Evolutionary conservation across 495 filamentous ascomycete genomes (phyloP).

Genomic region (Hypoxylon perforatum): DNA sequence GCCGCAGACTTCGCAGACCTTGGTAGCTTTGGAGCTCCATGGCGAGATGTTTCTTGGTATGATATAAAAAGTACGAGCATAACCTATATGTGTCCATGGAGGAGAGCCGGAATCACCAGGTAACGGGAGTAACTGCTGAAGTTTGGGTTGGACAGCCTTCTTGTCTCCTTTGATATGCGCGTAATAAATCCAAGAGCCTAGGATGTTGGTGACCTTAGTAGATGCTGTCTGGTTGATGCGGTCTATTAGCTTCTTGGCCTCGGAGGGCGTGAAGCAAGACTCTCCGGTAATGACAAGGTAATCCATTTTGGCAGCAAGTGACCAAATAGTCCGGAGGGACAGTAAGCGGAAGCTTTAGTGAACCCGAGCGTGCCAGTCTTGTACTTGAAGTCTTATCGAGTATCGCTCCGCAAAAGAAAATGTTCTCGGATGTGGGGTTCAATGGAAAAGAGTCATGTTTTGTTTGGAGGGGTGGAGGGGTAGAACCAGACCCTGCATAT

Average conservation of each 20-base stretch:
- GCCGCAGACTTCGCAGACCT: conserved; percentile 92
- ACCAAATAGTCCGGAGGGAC: conserved; percentile 20
- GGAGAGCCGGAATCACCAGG: conserved; percentile 22
- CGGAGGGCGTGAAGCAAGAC: conserved; percentile 62
- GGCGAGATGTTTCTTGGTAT: conserved; percentile 91
- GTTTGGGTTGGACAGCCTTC: conserved; percentile 47
- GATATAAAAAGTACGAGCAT: conserved; percentile 66
- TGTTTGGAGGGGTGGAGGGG: conserved; percentile 32
- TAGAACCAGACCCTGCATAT: conserved; percentile 34
- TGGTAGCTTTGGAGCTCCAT: conserved; percentile 97
- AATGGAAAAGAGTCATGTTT: conserved; percentile 13
- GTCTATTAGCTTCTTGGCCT: conserved; percentile 61
- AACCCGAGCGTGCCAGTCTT: conserved; percentile 3
- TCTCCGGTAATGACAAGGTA: conserved; percentile 56
- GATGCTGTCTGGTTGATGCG: conserved; percentile 57
- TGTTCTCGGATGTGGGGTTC: conserved; percentile 34
- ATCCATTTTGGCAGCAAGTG: conserved; percentile 41
- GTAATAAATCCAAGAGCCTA: conserved; percentile 65
- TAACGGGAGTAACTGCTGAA: conserved; percentile 56
- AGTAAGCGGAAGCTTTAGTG: conserved; percentile 6
- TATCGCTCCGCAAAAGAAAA: conserved; percentile 26
- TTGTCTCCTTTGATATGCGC: conserved; percentile 53
- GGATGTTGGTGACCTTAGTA: conserved; percentile 54
- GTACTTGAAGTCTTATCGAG: conserved; percentile 20
- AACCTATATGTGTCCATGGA: conserved; percentile 46